Base-by-base conservation (phyloP, 192 early-diverging fungal species). In the Dimargaris cristalligena region DNA sequence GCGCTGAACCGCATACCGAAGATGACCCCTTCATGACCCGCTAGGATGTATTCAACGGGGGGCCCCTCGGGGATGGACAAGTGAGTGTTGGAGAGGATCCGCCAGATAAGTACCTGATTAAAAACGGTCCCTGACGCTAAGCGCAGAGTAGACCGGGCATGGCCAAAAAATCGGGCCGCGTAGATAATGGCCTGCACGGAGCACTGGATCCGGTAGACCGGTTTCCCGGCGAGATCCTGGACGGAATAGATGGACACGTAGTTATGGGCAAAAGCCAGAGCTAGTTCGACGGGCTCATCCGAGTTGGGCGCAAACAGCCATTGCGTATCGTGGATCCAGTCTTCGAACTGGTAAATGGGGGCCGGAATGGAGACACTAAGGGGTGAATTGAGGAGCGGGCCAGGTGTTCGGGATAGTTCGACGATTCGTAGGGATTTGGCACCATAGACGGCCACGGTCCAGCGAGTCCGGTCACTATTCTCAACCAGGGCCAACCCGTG, bases 91-190 rank as follows among this genome's bases (percentile, higher is more conserved):
- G 74, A 83, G 11, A 75, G 48, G 23, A 85, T 56, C 32, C 70
- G 71, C 87, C 88, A 90, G 3, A 89, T 49, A 57, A 86, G 67
- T 0, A 88, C 80, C 45, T 91, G 74, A 69, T 87, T 89, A 65
- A 90, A 91, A 10, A 90, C 88, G 8, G 90, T 92, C 0, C 90
- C 90, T 0, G 80, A 79, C 0, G 83, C 84, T 11, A 90, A 68
- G 16, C 67, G 60, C 4, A 89, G 48, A 0, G 62, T 65, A 13
- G 67, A 71, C 10, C 68, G 35, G 0, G 72, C 78, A 4, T 63
- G 56, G n/a, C 84, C 84, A 59, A 72, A 76, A 48, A 92, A 80
- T 33, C 79, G 77, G 0, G 87, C 87, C 1, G 85, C 76, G 66
- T 90, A 89, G 44, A 89, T 58, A 28, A 88, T 84, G 49, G 84